A percentile compares a stretch with the other conserved stretches of the same genome.
Conservation (phyloP, 108 stramenopile species). For the Pseudonitzschia delicatissima region DNA sequence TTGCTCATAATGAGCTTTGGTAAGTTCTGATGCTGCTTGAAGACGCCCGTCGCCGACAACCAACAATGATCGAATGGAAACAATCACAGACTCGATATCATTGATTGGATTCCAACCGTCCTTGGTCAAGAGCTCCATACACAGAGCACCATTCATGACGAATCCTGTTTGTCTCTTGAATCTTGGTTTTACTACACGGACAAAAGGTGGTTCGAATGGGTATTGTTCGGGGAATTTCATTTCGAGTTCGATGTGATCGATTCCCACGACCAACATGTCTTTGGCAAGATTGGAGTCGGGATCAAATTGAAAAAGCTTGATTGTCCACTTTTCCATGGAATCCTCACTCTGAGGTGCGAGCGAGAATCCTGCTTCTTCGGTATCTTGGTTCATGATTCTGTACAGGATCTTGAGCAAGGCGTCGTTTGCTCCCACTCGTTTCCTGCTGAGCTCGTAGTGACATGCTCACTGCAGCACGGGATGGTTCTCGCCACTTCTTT, state of each 20-base stretch:
- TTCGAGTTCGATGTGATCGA: conserved; percentile 83
- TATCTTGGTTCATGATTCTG: conserved; percentile 85
- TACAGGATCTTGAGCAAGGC: conserved; percentile 83
- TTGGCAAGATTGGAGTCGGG: conserved; percentile 71
- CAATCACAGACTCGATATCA: conserved; percentile 92
- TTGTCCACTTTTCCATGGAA: conserved; percentile 84
- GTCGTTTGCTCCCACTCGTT: conserved; percentile 75
- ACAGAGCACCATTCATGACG: conserved; percentile 92
- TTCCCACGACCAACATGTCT: conserved; percentile 67
- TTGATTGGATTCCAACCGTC: conserved; percentile 94
- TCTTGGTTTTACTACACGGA: conserved; percentile 77
- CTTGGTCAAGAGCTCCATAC: conserved; percentile 91
- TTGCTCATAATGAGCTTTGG: conserved; percentile 38
- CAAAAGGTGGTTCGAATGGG: conserved; percentile 92
- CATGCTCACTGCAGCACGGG: conserved; percentile 72
- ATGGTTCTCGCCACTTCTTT: conserved; percentile 75
- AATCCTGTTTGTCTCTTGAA: conserved; percentile 93
- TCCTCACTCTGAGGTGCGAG: conserved; percentile 71
- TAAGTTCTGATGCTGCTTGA: conserved; percentile 60
- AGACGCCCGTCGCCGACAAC: conserved; percentile 88
- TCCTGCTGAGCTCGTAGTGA: conserved; percentile 80
- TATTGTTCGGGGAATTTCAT: conserved; percentile 93
- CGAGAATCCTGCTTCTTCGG: conserved; percentile 80
- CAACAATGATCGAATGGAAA: conserved; percentile 83
- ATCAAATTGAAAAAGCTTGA: conserved; percentile 89